Conservation (phyloP, 129 eudicot genomes). For the Flaveria trinervia region DNA sequence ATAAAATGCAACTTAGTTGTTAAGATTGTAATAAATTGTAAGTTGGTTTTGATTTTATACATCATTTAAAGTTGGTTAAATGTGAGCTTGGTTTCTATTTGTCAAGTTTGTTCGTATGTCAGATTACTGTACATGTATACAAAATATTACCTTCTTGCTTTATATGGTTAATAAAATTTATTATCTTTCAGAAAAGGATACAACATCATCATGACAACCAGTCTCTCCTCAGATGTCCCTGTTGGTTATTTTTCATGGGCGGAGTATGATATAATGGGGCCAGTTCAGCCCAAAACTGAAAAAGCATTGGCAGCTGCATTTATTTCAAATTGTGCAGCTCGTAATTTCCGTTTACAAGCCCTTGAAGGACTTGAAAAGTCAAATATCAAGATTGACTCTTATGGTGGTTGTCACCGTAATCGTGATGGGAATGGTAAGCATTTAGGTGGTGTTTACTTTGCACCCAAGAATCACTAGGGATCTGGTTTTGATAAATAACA, state of each 20-base stretch:
- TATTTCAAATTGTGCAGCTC: slow-evolving; percentile 93
- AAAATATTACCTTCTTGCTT: background rate
- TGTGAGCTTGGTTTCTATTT: background rate
- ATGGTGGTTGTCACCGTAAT: slow-evolving; percentile 88
- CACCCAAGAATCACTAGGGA: background rate
- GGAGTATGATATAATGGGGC: slow-evolving; percentile 97
- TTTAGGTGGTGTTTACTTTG: background rate
- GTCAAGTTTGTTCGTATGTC: background rate
- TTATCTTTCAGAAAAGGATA: slow-evolving; percentile 69
- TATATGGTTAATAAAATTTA: slow-evolving; percentile 7
- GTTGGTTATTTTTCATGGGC: slow-evolving; percentile 99
- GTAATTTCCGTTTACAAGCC: slow-evolving; percentile 91
- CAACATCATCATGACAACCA: slow-evolving; percentile 83
- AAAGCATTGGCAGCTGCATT: slow-evolving; percentile 93
- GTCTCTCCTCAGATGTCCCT: slow-evolving; percentile 97
- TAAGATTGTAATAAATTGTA: no score
- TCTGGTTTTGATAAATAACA: background rate
- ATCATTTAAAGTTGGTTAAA: background rate
- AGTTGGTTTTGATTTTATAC: background rate
- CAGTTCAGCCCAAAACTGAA: slow-evolving; percentile 83
- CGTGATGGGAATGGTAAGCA: slow-evolving; percentile 76
- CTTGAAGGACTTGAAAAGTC: slow-evolving; percentile 77
- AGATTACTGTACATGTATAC: background rate
- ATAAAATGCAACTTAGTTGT: background rate
- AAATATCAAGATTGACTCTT: slow-evolving; percentile 77